Evolutionary conservation across 1,284 basidiomycete genomes (phyloP).

Genomic region (Cryptococcus jaspeensis): DNA sequence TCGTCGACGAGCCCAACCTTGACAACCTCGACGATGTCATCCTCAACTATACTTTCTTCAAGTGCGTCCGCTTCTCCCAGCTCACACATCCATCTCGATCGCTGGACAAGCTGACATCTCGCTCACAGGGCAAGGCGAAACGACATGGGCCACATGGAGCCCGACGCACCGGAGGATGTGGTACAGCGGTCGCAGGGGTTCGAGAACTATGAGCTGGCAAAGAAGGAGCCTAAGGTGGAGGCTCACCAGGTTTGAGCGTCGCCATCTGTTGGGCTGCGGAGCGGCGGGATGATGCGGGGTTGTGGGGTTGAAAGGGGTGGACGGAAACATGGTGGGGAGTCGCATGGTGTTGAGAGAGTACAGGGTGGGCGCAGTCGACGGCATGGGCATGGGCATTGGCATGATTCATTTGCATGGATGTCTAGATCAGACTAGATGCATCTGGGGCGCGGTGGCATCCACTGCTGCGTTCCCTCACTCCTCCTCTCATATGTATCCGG

Average conservation of each 20-base stretch:
- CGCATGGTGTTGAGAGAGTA: too few species aligned
- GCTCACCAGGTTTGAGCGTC: background rate
- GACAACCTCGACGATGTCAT: slow-evolving; percentile 87
- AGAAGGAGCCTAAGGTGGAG: slow-evolving; percentile 12
- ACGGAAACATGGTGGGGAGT: too few species aligned
- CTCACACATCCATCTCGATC: background rate
- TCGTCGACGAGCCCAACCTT: slow-evolving; percentile 86
- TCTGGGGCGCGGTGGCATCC: background rate
- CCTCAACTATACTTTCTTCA: slow-evolving; percentile 96
- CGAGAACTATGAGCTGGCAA: slow-evolving; percentile 44
- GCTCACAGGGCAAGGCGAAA: slow-evolving; percentile 70
- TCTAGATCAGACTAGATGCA: background rate
- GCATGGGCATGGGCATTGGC: too few species aligned
- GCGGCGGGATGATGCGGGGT: background rate
- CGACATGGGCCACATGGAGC: slow-evolving; percentile 73
- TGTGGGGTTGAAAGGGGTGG: too few species aligned
- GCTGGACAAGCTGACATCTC: background rate
- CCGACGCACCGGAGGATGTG: slow-evolving; percentile 75
- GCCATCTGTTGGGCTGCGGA: background rate
- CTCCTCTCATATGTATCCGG: background rate
- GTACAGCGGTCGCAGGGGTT: slow-evolving; percentile 74
- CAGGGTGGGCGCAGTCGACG: too few species aligned
- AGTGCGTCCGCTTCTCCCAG: slow-evolving; percentile 55
- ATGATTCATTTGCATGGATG: background rate
- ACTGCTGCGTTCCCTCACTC: background rate